A percentile compares a stretch with the other conserved stretches of the same genome.
Evolutionary conservation across 371 early-diverging fungal species (phyloP).

Genomic region (Syncephalastrum monosporum): DNA sequence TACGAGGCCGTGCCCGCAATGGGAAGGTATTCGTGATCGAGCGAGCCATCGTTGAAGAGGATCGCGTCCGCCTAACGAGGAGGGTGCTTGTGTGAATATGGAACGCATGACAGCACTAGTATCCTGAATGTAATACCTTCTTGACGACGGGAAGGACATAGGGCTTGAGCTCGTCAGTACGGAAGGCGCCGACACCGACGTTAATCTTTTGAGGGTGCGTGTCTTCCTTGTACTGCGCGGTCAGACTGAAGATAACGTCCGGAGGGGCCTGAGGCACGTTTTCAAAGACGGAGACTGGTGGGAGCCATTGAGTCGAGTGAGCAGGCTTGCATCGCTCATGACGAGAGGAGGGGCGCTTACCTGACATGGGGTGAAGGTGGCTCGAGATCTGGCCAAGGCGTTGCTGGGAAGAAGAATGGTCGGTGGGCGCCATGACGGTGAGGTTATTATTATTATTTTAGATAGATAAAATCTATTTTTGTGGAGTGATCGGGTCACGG

Average conservation of each 20-base stretch:
- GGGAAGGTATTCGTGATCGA: constrained; percentile 94
- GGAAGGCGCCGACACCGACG: constrained; percentile 96
- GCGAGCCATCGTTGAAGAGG: constrained; percentile 63
- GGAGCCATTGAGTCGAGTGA: background rate
- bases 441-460: constrained; percentile 6
- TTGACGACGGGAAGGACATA: constrained; percentile 93
- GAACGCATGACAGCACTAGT: too few species aligned
- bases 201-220: constrained; percentile 81
- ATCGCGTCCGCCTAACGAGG: constrained; percentile 74
- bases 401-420: constrained; percentile 13
- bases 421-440: too few species aligned
- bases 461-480: constrained; percentile 3
- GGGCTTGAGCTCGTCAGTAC: constrained; percentile 89
- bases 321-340: background rate
- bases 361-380: constrained; percentile 14
- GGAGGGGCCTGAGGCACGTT: constrained; percentile 76
- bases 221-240: constrained; percentile 83
- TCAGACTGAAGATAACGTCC: constrained; percentile 90
- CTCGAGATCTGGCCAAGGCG: constrained; percentile 20
- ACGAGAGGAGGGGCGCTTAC: background rate
- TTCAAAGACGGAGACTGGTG: constrained; percentile 55
- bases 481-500: constrained; percentile 9
- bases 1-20: constrained; percentile 82
- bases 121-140: constrained; percentile 56
- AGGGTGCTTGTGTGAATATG: background rate